Evolutionary conservation across 2,329 filamentous ascomycete genomes (phyloP).

Genomic region (Fusarium kyushuense): DNA sequence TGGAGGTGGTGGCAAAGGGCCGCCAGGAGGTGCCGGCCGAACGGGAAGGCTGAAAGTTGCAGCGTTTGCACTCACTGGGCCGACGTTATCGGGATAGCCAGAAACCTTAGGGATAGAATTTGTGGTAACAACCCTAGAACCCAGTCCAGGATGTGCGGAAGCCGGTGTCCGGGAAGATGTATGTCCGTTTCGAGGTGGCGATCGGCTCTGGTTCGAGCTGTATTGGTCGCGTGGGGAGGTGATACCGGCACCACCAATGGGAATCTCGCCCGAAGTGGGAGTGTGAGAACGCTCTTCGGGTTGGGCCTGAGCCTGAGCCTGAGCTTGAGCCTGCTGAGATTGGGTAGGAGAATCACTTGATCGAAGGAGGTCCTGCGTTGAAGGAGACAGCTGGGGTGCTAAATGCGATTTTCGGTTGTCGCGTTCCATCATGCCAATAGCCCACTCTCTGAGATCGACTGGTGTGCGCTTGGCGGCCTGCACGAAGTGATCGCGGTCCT

Average conservation of each 20-base stretch:
- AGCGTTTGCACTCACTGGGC: conserved; percentile 58
- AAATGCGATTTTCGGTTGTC: conserved; percentile 97
- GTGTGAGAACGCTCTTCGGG: conserved; percentile 64
- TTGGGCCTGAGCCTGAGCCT: conserved; percentile 52
- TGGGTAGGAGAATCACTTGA: conserved; percentile 70
- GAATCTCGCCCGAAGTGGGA: conserved; percentile 79
- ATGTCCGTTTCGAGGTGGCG: conserved; percentile 64
- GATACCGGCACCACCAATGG: conserved; percentile 69
- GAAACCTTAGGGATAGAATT: conserved; percentile 65
- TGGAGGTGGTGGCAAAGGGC: conserved; percentile 70
- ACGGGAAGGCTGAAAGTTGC: conserved; percentile 73
- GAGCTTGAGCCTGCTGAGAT: conserved; percentile 56
- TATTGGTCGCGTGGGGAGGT: conserved; percentile 66
- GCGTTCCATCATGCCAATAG: conserved; percentile 90
- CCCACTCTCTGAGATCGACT: conserved; percentile 94
- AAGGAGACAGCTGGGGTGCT: conserved; percentile 81
- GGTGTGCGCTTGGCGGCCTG: conserved; percentile 97
- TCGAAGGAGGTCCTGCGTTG: conserved; percentile 80
- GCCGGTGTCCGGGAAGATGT: conserved; percentile 58
- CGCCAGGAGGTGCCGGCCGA: conserved; percentile 70
- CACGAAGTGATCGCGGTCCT: conserved; percentile 94
- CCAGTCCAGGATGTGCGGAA: conserved; percentile 63
- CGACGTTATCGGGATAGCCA: conserved; percentile 55
- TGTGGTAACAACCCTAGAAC: conserved; percentile 63
- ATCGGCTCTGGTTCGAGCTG: conserved; percentile 60